Evolutionary conservation across 805 yeast genomes (phyloP).

Genomic region (Vanderwaltozyma polyspora): DNA sequence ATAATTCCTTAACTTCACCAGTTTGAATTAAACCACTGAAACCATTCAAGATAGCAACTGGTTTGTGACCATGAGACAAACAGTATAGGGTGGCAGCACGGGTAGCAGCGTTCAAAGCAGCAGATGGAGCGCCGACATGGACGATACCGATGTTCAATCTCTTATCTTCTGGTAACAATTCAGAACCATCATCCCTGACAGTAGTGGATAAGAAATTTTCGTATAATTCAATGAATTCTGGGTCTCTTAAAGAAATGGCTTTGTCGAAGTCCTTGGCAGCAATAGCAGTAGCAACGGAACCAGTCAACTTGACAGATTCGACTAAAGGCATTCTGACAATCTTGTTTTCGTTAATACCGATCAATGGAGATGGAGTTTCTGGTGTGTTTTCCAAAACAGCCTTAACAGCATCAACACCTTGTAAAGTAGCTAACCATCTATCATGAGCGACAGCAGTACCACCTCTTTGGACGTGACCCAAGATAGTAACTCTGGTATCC

Average conservation of each 20-base stretch:
- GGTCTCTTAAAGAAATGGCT: slow-evolving; percentile 80
- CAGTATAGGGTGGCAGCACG: slow-evolving; percentile 86
- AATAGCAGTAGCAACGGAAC: slow-evolving; percentile 86
- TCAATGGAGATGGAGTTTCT: slow-evolving; percentile 87
- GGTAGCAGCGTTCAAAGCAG: slow-evolving; percentile 87
- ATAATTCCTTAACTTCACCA: slow-evolving; percentile 63
- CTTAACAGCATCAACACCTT: slow-evolving; percentile 94
- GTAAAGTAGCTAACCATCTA: slow-evolving; percentile 82
- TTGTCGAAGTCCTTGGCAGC: slow-evolving; percentile 64
- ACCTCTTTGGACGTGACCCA: slow-evolving; percentile 98
- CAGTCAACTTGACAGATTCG: slow-evolving; percentile 80
- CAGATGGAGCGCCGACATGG: slow-evolving; percentile 95
- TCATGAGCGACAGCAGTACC: slow-evolving; percentile 97
- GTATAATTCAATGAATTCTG: slow-evolving; percentile 76
- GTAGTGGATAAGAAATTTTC: slow-evolving; percentile 62
- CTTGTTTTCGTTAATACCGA: slow-evolving; percentile 80
- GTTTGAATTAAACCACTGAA: slow-evolving; percentile 86
- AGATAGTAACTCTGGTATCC: slow-evolving; percentile 88
- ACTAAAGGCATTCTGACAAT: slow-evolving; percentile 75
- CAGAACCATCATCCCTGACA: slow-evolving; percentile 52
- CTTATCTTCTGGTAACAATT: slow-evolving; percentile 46
- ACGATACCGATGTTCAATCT: slow-evolving; percentile 71
- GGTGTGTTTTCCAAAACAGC: slow-evolving; percentile 87
- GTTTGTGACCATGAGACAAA: slow-evolving; percentile 78
- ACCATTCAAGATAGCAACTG: slow-evolving; percentile 88